Conservation (phyloP, 2,329 filamentous ascomycete species). For the Annulohypoxylon truncatum region DNA sequence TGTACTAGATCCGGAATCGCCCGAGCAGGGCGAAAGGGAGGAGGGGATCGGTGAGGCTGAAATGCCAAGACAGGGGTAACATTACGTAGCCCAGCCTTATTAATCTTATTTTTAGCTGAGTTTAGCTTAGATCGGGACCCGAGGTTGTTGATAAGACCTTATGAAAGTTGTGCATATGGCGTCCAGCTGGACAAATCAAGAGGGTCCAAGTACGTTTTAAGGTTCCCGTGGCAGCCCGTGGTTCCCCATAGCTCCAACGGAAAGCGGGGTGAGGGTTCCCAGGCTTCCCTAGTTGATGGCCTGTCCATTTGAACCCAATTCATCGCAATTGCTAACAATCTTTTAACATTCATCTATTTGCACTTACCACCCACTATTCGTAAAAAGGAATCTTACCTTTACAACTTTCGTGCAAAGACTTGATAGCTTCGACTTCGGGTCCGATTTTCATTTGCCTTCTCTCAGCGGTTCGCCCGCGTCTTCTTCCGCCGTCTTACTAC, state of each 20-base stretch:
- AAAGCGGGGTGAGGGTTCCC: slow-evolving; percentile 20
- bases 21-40: slow-evolving; percentile 1
- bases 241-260: slow-evolving; percentile 4
- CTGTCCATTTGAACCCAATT: slow-evolving; percentile 13
- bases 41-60: slow-evolving; percentile 20
- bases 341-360: background rate
- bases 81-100: slow-evolving; percentile 7
- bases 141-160: slow-evolving; percentile 17
- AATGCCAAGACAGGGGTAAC: slow-evolving; percentile 13
- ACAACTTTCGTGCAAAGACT: background rate
- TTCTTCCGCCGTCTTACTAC: background rate
- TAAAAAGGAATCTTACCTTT: background rate
- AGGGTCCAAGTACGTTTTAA: slow-evolving; percentile 1
- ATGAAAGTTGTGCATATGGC: slow-evolving; percentile 27
- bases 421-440: background rate
- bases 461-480: background rate
- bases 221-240: background rate
- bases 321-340: background rate
- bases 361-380: background rate
- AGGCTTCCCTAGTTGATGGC: background rate
- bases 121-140: slow-evolving; percentile 6
- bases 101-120: slow-evolving; percentile 7
- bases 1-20: slow-evolving; percentile 1
- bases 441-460: slow-evolving; percentile 5
- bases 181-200: slow-evolving; percentile 10